A percentile compares a stretch with the other conserved stretches of the same genome.
Evolutionary conservation across 164 flowering plant genomes (phyloP).

Genomic region (Piper betle): DNA sequence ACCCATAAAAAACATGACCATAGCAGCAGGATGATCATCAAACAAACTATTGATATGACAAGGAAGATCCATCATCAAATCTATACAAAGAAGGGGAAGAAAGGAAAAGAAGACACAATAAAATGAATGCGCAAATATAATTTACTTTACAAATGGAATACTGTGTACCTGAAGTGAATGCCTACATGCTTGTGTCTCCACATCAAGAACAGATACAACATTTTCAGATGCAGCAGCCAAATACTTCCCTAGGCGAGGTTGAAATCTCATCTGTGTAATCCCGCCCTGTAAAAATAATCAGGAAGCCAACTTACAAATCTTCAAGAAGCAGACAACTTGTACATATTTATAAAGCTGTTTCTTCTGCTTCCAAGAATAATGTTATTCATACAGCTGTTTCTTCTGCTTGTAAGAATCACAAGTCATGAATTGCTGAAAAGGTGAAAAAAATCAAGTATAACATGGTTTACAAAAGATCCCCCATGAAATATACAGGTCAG

Average conservation of each 20-base stretch:
- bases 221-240: constrained; percentile 68
- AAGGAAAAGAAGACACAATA: background rate
- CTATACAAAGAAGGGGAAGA: background rate
- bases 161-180: constrained; percentile 41
- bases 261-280: constrained; percentile 52
- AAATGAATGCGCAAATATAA: background rate
- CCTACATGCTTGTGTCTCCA: constrained; percentile 52
- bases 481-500: background rate
- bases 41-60: background rate
- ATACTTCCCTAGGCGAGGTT: constrained; percentile 48
- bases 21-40: background rate
- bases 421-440: no score
- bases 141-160: background rate
- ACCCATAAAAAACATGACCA: background rate
- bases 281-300: constrained; percentile 35
- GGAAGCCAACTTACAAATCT: background rate
- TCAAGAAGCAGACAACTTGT: no score
- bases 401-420: no score
- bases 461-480: no score
- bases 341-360: no score
- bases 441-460: no score
- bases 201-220: constrained; percentile 54
- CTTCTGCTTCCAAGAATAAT: no score
- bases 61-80: background rate
- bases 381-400: no score